phyloP scores from a whole-genome alignment of 2,329 filamentous ascomycete species.

The Fusarium sp. region DNA sequence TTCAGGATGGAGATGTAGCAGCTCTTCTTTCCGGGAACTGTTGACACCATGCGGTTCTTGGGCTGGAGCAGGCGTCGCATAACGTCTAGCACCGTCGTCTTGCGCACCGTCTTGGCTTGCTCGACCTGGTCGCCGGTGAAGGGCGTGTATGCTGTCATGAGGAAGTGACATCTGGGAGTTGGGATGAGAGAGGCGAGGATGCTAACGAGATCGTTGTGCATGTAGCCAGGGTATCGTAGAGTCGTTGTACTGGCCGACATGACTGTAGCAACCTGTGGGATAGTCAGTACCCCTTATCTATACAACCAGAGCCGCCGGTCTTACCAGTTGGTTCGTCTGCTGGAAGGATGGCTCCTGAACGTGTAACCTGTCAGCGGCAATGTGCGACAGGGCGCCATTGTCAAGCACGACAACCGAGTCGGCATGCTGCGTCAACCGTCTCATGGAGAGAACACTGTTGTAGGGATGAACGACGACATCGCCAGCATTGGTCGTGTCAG shows the following conservation, averaged over 20 bases:
- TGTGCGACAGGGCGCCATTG: constrained; percentile 92
- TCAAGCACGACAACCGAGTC: constrained; percentile 98
- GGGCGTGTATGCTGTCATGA: constrained; percentile 98
- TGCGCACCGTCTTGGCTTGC: constrained; percentile 96
- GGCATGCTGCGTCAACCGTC: constrained; percentile 91
- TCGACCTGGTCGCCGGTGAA: constrained; percentile 97
- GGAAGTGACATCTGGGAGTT: constrained; percentile 95
- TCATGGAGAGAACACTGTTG: constrained; percentile 93
- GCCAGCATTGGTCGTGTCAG: constrained; percentile 85
- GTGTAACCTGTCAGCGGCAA: constrained; percentile 93
- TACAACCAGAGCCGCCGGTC: constrained; percentile 15
- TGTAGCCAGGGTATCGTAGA: constrained; percentile 95
- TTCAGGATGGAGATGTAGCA: constrained; percentile 99
- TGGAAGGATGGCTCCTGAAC: constrained; percentile 96
- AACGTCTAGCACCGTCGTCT: constrained; percentile 97
- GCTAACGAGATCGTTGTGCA: constrained; percentile 99
- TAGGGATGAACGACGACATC: constrained; percentile 99
- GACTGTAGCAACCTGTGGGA: constrained; percentile 82
- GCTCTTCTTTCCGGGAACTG: constrained; percentile 93
- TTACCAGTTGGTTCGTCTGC: constrained; percentile 93
- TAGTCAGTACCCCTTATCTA: constrained; percentile 10
- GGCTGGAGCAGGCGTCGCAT: constrained; percentile 96
- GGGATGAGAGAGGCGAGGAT: constrained; percentile 96
- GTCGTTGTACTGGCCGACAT: constrained; percentile 99
- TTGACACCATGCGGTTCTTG: constrained; percentile 99